Conservation (phyloP, 495 filamentous ascomycete genomes). For the Parmelia sp. region DNA sequence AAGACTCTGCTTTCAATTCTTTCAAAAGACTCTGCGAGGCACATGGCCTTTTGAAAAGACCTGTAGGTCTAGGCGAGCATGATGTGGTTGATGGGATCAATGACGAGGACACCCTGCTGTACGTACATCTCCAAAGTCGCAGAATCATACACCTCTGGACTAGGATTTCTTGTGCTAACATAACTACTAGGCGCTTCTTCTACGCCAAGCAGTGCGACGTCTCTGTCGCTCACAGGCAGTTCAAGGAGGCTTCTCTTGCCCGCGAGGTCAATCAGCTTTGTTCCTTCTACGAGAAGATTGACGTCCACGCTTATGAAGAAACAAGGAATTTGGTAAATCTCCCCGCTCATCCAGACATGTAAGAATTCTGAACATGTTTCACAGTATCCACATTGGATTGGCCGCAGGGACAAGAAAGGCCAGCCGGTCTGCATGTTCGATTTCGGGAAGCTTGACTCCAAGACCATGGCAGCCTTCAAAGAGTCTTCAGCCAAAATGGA, state of each 20-base stretch:
- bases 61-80: slow-evolving; percentile 21
- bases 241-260: slow-evolving; percentile 81
- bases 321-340: slow-evolving; percentile 60
- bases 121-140: slow-evolving; percentile 10
- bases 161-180: neutral
- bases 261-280: slow-evolving; percentile 67
- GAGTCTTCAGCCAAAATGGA: slow-evolving; percentile 56
- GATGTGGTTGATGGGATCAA: slow-evolving; percentile 30
- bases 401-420: slow-evolving; percentile 74
- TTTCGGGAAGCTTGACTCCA: slow-evolving; percentile 70
- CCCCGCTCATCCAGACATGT: slow-evolving; percentile 43
- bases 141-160: neutral
- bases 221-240: slow-evolving; percentile 60
- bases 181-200: slow-evolving; percentile 30
- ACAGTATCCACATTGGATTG: slow-evolving; percentile 89
- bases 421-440: slow-evolving; percentile 85
- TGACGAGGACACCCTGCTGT: slow-evolving; percentile 32
- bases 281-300: slow-evolving; percentile 66
- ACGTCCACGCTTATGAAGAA: slow-evolving; percentile 72
- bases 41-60: slow-evolving; percentile 26
- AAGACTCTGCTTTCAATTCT: slow-evolving; percentile 15
- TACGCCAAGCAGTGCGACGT: slow-evolving; percentile 28
- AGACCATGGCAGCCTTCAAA: slow-evolving; percentile 57
- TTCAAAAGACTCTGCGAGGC: slow-evolving; percentile 27
- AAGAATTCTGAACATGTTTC: slow-evolving; percentile 55